phyloP scores from a whole-genome alignment of 2,329 filamentous ascomycete species.

The Ascochyta fabae region DNA sequence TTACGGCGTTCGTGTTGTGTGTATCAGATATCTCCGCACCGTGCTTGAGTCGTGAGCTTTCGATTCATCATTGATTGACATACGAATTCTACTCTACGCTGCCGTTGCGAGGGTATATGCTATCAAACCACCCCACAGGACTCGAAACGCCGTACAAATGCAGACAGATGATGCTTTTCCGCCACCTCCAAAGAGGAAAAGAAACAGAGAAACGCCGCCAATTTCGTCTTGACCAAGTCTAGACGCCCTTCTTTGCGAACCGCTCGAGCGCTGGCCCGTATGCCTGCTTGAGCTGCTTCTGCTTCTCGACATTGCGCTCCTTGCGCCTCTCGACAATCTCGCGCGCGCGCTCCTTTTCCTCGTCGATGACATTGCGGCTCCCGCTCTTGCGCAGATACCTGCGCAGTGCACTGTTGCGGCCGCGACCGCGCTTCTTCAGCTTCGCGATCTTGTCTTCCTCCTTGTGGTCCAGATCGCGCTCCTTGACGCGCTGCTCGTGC shows the following conservation, averaged over 20 bases:
- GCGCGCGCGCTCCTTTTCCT: constrained; percentile 86
- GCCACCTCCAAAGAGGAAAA: neutral
- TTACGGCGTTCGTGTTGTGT: constrained; percentile 9
- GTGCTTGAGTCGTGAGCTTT: too few relatives aligned
- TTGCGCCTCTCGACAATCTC: constrained; percentile 77
- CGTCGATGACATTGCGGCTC: constrained; percentile 92
- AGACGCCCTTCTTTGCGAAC: constrained; percentile 73
- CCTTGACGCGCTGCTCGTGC: constrained; percentile 75
- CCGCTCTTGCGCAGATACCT: constrained; percentile 92
- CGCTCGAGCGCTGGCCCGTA: constrained; percentile 85
- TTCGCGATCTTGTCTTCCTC: constrained; percentile 64
- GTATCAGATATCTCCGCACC: neutral
- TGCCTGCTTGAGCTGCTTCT: constrained; percentile 66
- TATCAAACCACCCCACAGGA: constrained; percentile 1
- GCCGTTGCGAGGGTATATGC: constrained; percentile 21
- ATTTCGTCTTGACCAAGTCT: neutral
- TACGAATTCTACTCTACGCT: constrained; percentile 1
- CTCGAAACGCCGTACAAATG: constrained; percentile 23
- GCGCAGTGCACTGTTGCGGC: constrained; percentile 86
- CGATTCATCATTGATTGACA: constrained; percentile 5
- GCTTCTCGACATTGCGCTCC: constrained; percentile 57
- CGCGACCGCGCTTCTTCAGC: constrained; percentile 78
- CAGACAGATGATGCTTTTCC: constrained; percentile 3
- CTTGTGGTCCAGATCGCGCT: constrained; percentile 79
- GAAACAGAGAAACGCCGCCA: too few relatives aligned